Base-by-base conservation (phyloP, 257 asterid species). In the Solanum bukasovii region DNA sequence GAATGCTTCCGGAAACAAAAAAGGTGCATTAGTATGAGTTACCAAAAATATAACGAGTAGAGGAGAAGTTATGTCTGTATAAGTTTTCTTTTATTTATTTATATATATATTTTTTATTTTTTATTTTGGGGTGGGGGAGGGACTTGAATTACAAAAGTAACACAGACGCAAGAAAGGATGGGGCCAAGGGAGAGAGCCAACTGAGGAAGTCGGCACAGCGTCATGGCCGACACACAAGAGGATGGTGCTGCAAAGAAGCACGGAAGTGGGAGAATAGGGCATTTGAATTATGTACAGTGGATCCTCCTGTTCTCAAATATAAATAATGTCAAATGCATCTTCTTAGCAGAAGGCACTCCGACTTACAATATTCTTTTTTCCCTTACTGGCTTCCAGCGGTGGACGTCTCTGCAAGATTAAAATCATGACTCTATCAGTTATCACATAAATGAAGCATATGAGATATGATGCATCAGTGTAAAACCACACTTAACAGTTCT, bases 341-440 rank as follows among this genome's bases (percentile, higher is more conserved):
- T 46, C 85, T 81, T 16, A 5, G 70, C 85, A 81, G 86, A 52
- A 85, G 83, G 82, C 87, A 84, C 84, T 65, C 87, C 87, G 23
- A 95, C 78, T 95, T 91, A 96, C 99, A 90, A 93, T 90, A 91
- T 94, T 96, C 86, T 86, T 90, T 93, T 89, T 94, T 89, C 94
- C 98, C 88, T 84, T 89, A 71, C 91, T 91, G 74, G 89, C 49
- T 74, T 74, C 99, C 89, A 94, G 49, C 11, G 94, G 91, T 29
- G 96, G 99, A 70, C 95, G 98, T 74, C 82, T 74, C 82, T 74
- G 82, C 52, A 74, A 74, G 52, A 74, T 74, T 21, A 74, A 34
- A 40, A 35, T 35, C 82, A 44, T 10, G 82, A 74, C 4, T 20
- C 52, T 21, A 74, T 74, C 40, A 74, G 82, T 35, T 74, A 74